Evolutionary conservation across 1,284 basidiomycete genomes (phyloP), one percentile per base, ranked within the genome.

Genomic region (Moesziomyces sp.): DNA sequence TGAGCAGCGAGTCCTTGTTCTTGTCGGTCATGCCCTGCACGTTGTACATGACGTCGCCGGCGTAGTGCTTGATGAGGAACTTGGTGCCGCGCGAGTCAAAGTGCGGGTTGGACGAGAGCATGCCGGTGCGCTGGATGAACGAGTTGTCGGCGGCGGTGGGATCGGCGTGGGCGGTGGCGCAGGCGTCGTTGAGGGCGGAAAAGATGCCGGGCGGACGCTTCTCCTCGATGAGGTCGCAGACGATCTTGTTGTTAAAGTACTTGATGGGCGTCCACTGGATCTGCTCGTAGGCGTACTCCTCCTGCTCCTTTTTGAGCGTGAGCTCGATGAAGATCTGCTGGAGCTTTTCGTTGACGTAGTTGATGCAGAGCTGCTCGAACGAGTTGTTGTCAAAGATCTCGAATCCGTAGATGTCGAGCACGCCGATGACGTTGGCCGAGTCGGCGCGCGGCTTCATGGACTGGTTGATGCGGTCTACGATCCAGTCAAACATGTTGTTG

Each of bases 401-500:
- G 82, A 98, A 98, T 9, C 95, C 76, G 77, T 76, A 82, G 67
- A 98, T 98, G 86, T 99, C 96, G 82, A 99, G 86, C 69, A 99
- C 97, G 55, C 97, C 97, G 71, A 99, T 93, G 58, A 98, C 88
- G 68, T 94, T 93, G n/a, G 91, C 87, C 46, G 90, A 87, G 21
- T 72, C 59, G 16, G 56, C 46, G 43, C 92, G 89, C 18, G 94
- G 89, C 83, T 94, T 95, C 94, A 99, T 97, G 6, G 95, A 97
- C 23, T 93, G 86, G 84, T 99, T 99, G 84, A 99, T 89, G 62
- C 94, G 90, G 23, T 93, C 92, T 38, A 99, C 97, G 78, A 99
- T 99, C 97, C 97, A 99, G 83, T 99, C 96, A 84, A 99, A 99
- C 21, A 99, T 87, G 85, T 98, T 98, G 87, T 97, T 98, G 86